Conservation (phyloP, 2,329 filamentous ascomycete genomes). For the Aphanoascus verrucosus region DNA sequence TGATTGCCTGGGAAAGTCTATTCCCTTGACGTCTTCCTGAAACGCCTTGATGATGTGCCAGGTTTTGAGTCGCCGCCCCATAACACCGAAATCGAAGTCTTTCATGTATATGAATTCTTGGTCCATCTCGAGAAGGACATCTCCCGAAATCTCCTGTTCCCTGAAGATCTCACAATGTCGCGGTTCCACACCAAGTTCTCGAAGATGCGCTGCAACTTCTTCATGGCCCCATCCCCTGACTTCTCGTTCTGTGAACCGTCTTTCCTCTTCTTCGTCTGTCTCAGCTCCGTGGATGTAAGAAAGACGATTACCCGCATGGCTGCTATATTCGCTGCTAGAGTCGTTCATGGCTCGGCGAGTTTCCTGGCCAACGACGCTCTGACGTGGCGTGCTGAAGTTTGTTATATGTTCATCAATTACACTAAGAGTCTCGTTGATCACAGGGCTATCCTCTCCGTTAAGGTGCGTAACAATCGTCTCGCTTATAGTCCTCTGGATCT, state of each 20-base stretch:
- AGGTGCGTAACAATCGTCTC: conserved; percentile 42
- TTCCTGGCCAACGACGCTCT: conserved; percentile 42
- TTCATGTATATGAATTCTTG: conserved; percentile 92
- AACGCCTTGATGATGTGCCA: conserved; percentile 94
- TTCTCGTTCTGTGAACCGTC: conserved; percentile 57
- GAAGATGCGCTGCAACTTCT: conserved; percentile 81
- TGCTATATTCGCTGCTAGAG: conserved; percentile 85
- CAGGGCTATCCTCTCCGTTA: conserved; percentile 54
- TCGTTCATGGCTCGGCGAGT: conserved; percentile 53
- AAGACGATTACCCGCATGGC: conserved; percentile 60
- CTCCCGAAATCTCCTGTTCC: conserved; percentile 91
- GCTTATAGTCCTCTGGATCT: conserved; percentile 37
- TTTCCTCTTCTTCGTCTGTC: conserved; percentile 78
- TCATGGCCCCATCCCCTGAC: conserved; percentile 70
- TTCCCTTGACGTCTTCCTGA: conserved; percentile 69
- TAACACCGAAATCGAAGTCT: conserved; percentile 84
- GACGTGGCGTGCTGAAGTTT: conserved; percentile 58
- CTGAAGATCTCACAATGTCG: conserved; percentile 88
- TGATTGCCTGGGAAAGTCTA: conserved; percentile 37
- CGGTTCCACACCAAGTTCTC: conserved; percentile 72
- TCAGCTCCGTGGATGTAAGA: conserved; percentile 83
- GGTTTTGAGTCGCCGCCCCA: conserved; percentile 78
- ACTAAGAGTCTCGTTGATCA: conserved; percentile 87
- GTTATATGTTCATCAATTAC: conserved; percentile 97
- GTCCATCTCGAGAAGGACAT: conserved; percentile 88